Conservation (phyloP, 768 basidiomycete species). For the Amylocystis lapponica region DNA sequence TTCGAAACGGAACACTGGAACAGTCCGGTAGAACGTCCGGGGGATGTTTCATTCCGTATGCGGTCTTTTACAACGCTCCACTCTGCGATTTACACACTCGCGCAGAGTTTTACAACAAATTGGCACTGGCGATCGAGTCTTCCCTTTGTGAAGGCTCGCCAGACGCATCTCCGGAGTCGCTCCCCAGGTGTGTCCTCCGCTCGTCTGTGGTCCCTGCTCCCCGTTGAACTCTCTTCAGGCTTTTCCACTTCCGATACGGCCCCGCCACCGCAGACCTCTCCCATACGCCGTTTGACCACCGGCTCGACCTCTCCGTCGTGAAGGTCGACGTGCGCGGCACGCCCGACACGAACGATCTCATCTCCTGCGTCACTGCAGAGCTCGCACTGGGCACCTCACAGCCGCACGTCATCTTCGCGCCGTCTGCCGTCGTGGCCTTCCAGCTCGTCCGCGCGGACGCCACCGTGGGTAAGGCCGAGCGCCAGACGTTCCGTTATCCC, state of each 20-base stretch:
- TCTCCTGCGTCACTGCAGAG: conserved; percentile 46
- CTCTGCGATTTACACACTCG: neutral
- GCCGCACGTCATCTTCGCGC: conserved; percentile 55
- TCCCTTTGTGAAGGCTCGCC: conserved; percentile 5
- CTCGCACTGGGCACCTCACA: conserved; percentile 30
- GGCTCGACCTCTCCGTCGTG: conserved; percentile 42
- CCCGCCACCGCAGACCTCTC: conserved; percentile 34
- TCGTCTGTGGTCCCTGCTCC: conserved; percentile 32
- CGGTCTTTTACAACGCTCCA: conserved; percentile 3
- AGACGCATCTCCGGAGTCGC: neutral
- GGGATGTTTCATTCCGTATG: conserved; percentile 38
- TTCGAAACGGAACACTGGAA: conserved; percentile 38
- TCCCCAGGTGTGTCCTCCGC: neutral
- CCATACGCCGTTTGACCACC: conserved; percentile 15
- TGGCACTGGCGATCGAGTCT: conserved; percentile 40
- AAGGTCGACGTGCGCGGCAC: conserved; percentile 41
- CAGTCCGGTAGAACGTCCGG: conserved; percentile 31
- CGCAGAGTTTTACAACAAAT: conserved; percentile 44
- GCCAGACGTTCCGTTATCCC: conserved; percentile 50
- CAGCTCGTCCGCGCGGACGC: conserved; percentile 32
- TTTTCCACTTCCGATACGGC: conserved; percentile 56
- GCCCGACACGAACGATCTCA: conserved; percentile 46
- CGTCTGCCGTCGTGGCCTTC: conserved; percentile 63
- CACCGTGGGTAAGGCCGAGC: conserved; percentile 18
- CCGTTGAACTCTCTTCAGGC: conserved; percentile 28